These are phyloP conservation scores for Ambrosia trifida DNA, from an alignment of 129 eudicot genomes.

Conservation along the genomic window DNA sequence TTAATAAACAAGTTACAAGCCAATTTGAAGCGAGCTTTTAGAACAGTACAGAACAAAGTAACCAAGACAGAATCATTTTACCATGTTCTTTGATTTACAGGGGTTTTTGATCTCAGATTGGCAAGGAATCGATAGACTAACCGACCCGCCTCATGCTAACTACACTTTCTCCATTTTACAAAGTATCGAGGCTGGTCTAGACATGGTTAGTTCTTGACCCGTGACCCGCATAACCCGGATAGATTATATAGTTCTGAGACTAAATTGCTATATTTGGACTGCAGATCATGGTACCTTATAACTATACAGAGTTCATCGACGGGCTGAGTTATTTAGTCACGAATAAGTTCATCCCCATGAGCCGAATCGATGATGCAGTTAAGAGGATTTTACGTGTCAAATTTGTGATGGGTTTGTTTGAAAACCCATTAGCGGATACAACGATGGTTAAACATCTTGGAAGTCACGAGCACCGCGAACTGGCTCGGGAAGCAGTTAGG, in stretches of 20 bases:
- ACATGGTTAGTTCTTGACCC: constrained; percentile 57
- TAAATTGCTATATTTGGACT: neutral
- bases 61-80: constrained; percentile 17
- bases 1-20: too few species aligned
- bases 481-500: constrained; percentile 89
- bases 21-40: too few species aligned
- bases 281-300: constrained; percentile 81
- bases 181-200: constrained; percentile 75
- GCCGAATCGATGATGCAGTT: constrained; percentile 77
- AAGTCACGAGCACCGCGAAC: constrained; percentile 59
- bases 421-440: constrained; percentile 67
- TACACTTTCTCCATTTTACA: constrained; percentile 61
- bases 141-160: constrained; percentile 64
- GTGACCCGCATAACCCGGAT: neutral
- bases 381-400: constrained; percentile 74
- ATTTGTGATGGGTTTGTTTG: constrained; percentile 80
- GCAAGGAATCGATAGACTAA: constrained; percentile 68
- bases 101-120: constrained; percentile 88
- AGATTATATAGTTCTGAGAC: neutral
- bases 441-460: constrained; percentile 62
- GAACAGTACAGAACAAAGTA: neutral
- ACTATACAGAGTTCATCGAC: constrained; percentile 68
- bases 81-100: constrained; percentile 33
- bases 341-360: constrained; percentile 62
- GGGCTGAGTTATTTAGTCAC: constrained; percentile 51